Evolutionary conservation across 768 basidiomycete species (phyloP), one percentile per base, ranked within the genome.

Genomic region (Trametes cubensis): DNA sequence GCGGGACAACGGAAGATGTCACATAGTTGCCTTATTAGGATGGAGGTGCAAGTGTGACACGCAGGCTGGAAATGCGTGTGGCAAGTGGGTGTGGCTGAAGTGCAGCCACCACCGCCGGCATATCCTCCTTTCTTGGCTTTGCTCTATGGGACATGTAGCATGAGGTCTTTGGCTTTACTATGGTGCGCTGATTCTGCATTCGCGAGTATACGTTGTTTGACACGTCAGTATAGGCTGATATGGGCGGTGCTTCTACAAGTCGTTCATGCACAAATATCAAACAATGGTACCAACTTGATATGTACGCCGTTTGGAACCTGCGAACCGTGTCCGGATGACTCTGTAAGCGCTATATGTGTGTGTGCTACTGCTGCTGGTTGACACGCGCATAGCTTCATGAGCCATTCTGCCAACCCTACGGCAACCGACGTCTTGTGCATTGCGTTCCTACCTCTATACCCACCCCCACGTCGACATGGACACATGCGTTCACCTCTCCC

Each of bases 351-450:
- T 41, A 57, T 5, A n/a, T 23, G 8, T 23, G 10, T n/a, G 23
- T 23, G 4, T 10, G 6, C 20, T 39, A 13, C 38, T 30, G 17
- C 20, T 14, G 5, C 11, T 20, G 20, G 17, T 11, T 42, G 20
- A 51, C 44, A n/a, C 15, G 48, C 2, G 10, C 42, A 10, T 65
- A 95, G 94, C 78, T 92, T 38, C 78, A 87, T 68, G 85, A 95
- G 77, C 94, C 95, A 2, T 96, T 90, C 74, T 98, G 95, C 76
- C 87, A 92, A 70, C 95, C 95, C n/a, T 96, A 94, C 71, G 95
- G 95, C 54, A 95, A 95, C 75, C 86, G 95, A 23, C 86, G 92
- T 20, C 82, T 94, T 42, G 81, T 95, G 79, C 95, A 95, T 71
- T 98, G 95, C 63, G 70, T 84, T 38, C 83, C 81, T 54, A 47